phyloP scores from a whole-genome alignment of 1,284 basidiomycete species.

The Pyrrhoderma noxium region DNA sequence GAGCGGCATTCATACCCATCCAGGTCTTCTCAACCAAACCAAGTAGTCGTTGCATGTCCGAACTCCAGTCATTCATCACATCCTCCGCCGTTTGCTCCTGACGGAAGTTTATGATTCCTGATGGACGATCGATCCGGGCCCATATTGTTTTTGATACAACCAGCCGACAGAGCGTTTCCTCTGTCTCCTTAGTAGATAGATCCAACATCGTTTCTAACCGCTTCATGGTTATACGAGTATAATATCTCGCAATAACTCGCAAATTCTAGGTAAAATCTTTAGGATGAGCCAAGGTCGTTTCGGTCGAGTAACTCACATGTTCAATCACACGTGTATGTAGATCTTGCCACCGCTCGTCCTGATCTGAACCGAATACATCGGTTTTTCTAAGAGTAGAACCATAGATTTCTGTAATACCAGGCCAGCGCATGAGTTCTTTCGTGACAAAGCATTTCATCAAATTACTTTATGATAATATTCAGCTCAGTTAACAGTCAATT shows the following conservation, averaged over 20 bases:
- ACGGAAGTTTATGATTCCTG: slow-evolving; percentile 84
- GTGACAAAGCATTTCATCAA: slow-evolving; percentile 96
- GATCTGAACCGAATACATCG: slow-evolving; percentile 64
- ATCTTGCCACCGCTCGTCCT: slow-evolving; percentile 87
- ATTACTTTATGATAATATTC: slow-evolving; percentile 47
- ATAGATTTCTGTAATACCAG: slow-evolving; percentile 89
- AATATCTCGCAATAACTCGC: slow-evolving; percentile 91
- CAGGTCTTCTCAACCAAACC: slow-evolving; percentile 79
- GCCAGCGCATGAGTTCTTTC: slow-evolving; percentile 96
- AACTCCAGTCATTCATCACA: slow-evolving; percentile 95
- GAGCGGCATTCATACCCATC: slow-evolving; percentile 85
- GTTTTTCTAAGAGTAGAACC: slow-evolving; percentile 78
- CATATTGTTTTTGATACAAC: slow-evolving; percentile 90
- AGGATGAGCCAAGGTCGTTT: slow-evolving; percentile 12
- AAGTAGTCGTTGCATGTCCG: slow-evolving; percentile 86
- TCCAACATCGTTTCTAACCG: slow-evolving; percentile 87
- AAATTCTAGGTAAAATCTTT: slow-evolving; percentile 63
- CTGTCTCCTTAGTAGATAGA: slow-evolving; percentile 74
- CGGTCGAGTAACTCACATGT: slow-evolving; percentile 58
- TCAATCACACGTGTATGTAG: slow-evolving; percentile 95
- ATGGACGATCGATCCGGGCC: slow-evolving; percentile 91
- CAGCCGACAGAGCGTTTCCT: slow-evolving; percentile 81
- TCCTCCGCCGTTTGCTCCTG: slow-evolving; percentile 75
- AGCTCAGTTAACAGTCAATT: slow-evolving; percentile 8
- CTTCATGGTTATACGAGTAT: slow-evolving; percentile 83